These are phyloP conservation scores for Pichia sp. DNA, from an alignment of 1,139 yeast species.

Conservation along the genomic window DNA sequence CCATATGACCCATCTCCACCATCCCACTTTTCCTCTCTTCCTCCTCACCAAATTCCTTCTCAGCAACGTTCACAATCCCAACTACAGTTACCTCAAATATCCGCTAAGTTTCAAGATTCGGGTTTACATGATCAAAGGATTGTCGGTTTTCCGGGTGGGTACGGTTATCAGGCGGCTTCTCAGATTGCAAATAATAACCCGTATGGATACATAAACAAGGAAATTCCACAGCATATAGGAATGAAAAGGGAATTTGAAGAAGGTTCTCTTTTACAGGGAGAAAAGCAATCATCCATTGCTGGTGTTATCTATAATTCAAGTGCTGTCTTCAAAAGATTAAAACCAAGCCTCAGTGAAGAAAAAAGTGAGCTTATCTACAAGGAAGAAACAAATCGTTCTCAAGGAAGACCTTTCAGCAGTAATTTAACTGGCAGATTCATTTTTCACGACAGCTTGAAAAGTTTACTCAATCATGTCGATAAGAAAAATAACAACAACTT, in stretches of 20 bases:
- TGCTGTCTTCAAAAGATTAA: conserved; percentile 28
- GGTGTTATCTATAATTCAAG: conserved; percentile 27
- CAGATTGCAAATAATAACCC: background rate
- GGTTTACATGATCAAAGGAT: background rate
- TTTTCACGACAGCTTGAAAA: conserved; percentile 26
- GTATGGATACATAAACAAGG: background rate
- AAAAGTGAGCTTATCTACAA: conserved; percentile 15
- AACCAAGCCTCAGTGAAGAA: conserved; percentile 19
- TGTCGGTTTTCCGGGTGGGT: background rate
- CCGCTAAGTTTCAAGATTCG: background rate
- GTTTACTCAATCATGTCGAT: conserved; percentile 26
- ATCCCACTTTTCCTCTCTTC: background rate
- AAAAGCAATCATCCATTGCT: conserved; percentile 24
- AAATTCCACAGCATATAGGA: background rate
- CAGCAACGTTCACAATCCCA: background rate
- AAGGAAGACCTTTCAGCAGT: conserved; percentile 41
- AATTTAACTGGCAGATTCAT: conserved; percentile 34
- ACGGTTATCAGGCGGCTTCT: conserved; percentile 2
- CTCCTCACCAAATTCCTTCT: background rate
- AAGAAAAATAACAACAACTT: conserved; percentile 23
- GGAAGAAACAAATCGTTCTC: conserved; percentile 23
- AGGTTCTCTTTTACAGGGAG: background rate
- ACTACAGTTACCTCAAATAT: background rate
- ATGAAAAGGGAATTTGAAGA: conserved; percentile 3
- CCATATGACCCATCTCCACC: background rate